Evolutionary conservation across 2,329 filamentous ascomycete species (phyloP).

Genomic region (Botryosphaeria dothidea): DNA sequence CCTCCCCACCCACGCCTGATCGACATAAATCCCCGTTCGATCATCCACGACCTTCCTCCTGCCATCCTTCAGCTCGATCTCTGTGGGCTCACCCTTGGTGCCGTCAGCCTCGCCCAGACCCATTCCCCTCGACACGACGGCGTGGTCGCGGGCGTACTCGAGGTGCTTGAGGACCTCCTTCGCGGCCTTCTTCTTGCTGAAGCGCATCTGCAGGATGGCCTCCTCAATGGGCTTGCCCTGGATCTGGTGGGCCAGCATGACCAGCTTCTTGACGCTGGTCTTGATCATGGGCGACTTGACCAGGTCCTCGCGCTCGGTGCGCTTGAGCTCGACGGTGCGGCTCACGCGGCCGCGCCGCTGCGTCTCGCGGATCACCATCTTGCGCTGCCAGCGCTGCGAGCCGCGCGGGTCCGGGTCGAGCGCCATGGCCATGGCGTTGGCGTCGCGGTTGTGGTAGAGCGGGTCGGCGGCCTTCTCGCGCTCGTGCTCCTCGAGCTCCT

Average conservation of each 20-base stretch:
- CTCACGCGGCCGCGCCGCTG: constrained; percentile 66
- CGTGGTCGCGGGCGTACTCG: constrained; percentile 77
- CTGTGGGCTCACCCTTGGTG: constrained; percentile 43
- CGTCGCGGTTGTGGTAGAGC: constrained; percentile 31
- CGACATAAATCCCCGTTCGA: constrained; percentile 82
- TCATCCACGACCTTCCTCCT: constrained; percentile 70
- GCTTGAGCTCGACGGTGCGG: constrained; percentile 66
- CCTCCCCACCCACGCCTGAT: constrained; percentile 89
- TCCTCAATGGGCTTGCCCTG: constrained; percentile 92
- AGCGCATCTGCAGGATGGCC: constrained; percentile 91
- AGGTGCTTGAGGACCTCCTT: constrained; percentile 77
- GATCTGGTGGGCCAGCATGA: constrained; percentile 83
- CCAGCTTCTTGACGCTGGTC: constrained; percentile 90
- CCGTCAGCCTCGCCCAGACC: constrained; percentile 56
- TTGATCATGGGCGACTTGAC: constrained; percentile 72
- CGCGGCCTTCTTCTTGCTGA: constrained; percentile 90
- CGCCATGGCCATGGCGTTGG: constrained; percentile 59
- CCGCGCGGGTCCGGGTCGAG: constrained; percentile 74
- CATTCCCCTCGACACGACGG: constrained; percentile 81
- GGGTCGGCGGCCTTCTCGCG: constrained; percentile 21
- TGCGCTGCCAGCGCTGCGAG: constrained; percentile 76
- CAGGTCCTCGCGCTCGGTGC: constrained; percentile 60
- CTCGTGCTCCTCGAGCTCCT: constrained; percentile 19
- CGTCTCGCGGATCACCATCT: constrained; percentile 78
- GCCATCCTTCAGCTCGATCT: constrained; percentile 74